Percentiles rank a stretch among this genome's conserved stretches.
Evolutionary conservation across 1,284 basidiomycete species (phyloP).

Genomic region (Meira nashicola): DNA sequence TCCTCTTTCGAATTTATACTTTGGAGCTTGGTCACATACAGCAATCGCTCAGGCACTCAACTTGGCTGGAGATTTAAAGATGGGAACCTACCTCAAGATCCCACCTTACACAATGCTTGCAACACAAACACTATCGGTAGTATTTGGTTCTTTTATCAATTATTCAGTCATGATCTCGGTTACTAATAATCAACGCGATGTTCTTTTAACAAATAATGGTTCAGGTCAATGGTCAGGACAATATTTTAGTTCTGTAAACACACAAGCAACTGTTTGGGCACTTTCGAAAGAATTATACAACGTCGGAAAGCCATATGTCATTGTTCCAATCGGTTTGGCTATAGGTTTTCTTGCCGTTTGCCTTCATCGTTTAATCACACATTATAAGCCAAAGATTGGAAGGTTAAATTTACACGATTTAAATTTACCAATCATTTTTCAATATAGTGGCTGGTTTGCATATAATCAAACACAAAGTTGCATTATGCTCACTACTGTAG

Average conservation of each 20-base stretch:
- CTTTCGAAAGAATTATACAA: slow-evolving; percentile 18
- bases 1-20: slow-evolving; percentile 36
- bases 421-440: slow-evolving; percentile 21
- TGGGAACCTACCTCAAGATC: slow-evolving; percentile 41
- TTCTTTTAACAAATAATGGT: slow-evolving; percentile 25
- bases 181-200: slow-evolving; percentile 17
- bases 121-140: slow-evolving; percentile 23
- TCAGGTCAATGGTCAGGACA: slow-evolving; percentile 5
- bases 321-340: background rate
- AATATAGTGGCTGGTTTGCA: slow-evolving; percentile 22
- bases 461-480: slow-evolving; percentile 22
- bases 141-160: slow-evolving; percentile 29
- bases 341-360: background rate
- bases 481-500: slow-evolving; percentile 20
- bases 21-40: slow-evolving; percentile 30
- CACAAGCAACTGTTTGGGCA: slow-evolving; percentile 27
- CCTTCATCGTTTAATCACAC: background rate
- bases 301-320: background rate
- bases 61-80: slow-evolving; percentile 26
- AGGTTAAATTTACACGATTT: background rate
- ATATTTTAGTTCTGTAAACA: slow-evolving; percentile 1
- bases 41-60: slow-evolving; percentile 18
- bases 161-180: slow-evolving; percentile 26
- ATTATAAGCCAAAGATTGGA: background rate
- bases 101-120: slow-evolving; percentile 21